Conservation (phyloP, 768 basidiomycete species). For the Lentinula raphanica region DNA sequence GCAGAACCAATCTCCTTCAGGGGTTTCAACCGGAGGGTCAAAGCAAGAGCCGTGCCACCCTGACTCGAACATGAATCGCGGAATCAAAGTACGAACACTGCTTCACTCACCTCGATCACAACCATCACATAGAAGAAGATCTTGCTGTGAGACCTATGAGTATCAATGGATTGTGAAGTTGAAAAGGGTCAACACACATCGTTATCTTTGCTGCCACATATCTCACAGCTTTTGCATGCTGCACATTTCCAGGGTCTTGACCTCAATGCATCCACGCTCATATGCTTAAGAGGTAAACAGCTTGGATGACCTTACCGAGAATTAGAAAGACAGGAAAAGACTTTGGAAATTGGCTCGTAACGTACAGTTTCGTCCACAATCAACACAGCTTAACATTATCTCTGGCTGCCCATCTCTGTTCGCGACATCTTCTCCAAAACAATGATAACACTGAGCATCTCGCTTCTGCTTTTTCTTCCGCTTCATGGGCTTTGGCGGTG, state of each 20-base stretch:
- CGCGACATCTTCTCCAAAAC: slow-evolving; percentile 55
- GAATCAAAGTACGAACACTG: slow-evolving; percentile 11
- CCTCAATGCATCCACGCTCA: slow-evolving; percentile 45
- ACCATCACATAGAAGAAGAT: slow-evolving; percentile 86
- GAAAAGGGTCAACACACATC: slow-evolving; percentile 58
- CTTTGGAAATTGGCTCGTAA: slow-evolving; percentile 8
- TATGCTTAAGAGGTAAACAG: slow-evolving; percentile 50
- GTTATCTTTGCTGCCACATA: slow-evolving; percentile 80
- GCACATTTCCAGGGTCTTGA: slow-evolving; percentile 81
- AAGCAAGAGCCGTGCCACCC: slow-evolving; percentile 88
- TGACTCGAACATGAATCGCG: slow-evolving; percentile 20
- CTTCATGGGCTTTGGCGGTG: slow-evolving; percentile 42
- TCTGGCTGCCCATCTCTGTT: slow-evolving; percentile 60
- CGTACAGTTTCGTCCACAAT: slow-evolving; percentile 81
- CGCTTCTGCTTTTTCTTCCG: slow-evolving; percentile 40
- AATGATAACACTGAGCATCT: slow-evolving; percentile 75
- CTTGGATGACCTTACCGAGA: slow-evolving; percentile 68
- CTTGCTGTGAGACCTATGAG: slow-evolving; percentile 43
- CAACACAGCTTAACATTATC: slow-evolving; percentile 69
- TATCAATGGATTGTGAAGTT: not conserved
- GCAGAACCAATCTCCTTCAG: slow-evolving; percentile 77
- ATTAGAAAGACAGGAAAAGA: not conserved
- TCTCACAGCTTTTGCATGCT: slow-evolving; percentile 90
- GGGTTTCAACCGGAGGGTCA: slow-evolving; percentile 65
- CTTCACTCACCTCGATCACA: slow-evolving; percentile 75